These are phyloP conservation scores for Postia placenta DNA, from an alignment of 768 basidiomycete genomes.

Conservation along the genomic window DNA sequence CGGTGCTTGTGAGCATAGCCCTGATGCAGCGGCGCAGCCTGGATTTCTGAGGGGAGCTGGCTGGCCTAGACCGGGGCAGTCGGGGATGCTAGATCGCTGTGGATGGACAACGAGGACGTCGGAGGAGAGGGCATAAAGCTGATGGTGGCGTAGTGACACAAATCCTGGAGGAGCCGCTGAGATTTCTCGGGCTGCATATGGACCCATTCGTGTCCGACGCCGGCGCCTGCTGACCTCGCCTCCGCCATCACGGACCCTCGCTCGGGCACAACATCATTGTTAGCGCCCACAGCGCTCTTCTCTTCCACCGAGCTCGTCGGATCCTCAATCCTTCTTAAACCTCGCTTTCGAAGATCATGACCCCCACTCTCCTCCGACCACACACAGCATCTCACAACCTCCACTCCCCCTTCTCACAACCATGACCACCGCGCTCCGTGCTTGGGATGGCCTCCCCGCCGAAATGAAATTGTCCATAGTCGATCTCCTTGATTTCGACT, in stretches of 20 bases:
- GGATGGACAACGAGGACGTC: too few relatives aligned
- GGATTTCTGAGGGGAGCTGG: too few relatives aligned
- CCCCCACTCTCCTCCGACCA: conserved; percentile 5
- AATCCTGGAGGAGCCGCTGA: background rate
- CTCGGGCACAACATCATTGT: background rate
- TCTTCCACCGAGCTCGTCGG: conserved; percentile 14
- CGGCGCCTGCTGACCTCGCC: background rate
- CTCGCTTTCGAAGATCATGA: background rate
- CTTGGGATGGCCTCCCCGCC: conserved; percentile 54
- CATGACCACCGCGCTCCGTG: conserved; percentile 10
- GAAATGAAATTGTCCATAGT: conserved; percentile 63
- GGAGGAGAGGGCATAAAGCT: background rate
- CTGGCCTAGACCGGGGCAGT: too few relatives aligned
- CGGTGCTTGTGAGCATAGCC: too few relatives aligned
- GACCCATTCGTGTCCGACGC: too few relatives aligned
- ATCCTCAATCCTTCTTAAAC: conserved; percentile 2
- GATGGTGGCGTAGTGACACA: background rate
- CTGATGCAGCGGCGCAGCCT: too few relatives aligned
- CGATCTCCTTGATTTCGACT: conserved; percentile 37
- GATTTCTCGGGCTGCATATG: too few relatives aligned
- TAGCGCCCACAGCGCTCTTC: background rate
- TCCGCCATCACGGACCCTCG: conserved; percentile 4
- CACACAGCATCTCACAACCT: conserved; percentile 3
- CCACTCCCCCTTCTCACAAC: conserved; percentile 1
- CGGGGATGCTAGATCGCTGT: too few relatives aligned